Base-by-base conservation (phyloP, 2,329 filamentous ascomycete genomes). In the Aspergillus ibericus region DNA sequence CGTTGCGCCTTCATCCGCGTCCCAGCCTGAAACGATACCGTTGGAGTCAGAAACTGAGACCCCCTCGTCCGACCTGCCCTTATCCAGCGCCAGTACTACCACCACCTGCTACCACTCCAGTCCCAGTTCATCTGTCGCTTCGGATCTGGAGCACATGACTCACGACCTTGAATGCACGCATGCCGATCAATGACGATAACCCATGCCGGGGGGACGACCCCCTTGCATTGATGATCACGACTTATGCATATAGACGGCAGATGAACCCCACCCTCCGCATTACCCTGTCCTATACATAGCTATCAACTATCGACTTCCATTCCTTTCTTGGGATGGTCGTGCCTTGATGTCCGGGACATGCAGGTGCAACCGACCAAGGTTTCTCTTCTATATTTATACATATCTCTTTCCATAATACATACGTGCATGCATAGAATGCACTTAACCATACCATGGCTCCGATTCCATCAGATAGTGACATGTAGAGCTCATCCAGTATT, bases 231-330 rank as follows among this genome's bases (percentile, higher is more conserved):
- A 46, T 52, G 42, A 59, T 59, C 55, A 61, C 36, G 59, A 61
- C 48, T 61, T 56, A 61, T 59, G 59, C 59, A 61, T 59, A 59
- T 61, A 61, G 59, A 61, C 50, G 51, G 53, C 56, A 53, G 35
- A 57, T 51, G 49, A 40, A 50, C 32, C 16, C 13, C 29, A 15
- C 40, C 35, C 34, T 20, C 6, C 35, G 22, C 22, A 46, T 27
- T 47, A 25, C 48, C 10, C 15, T 32, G 34, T 44, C 18, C 25
- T 42, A 18, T 18, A 36, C 46, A 25, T 16, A n/a, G 15, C 22
- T 53, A 15, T 32, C 16, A 40, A 18, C 29, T 18, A n/a, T 36
- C 10, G 47, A 18, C 13, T 42, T 42, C 27, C 27, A 29, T 53
- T 44, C 40, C 13, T 44, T 34, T 29, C 22, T 29, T 52, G 25